phyloP scores from a whole-genome alignment of 495 filamentous ascomycete genomes.

The Amorphotheca resinae region DNA sequence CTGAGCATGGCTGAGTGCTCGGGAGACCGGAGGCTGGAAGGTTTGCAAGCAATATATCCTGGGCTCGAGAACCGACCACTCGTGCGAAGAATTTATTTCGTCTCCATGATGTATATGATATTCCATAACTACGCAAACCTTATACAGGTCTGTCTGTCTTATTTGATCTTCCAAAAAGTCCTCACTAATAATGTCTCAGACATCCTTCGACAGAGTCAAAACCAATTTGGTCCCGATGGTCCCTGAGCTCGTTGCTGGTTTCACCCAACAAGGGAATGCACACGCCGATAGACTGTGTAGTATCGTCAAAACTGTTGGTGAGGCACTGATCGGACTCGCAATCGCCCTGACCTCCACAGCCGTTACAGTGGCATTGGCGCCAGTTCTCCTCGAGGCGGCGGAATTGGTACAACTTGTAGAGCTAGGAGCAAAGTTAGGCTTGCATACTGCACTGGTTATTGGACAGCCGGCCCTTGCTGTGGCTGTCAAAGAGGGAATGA shows the following conservation, averaged over 20 bases:
- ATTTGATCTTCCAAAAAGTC: not conserved
- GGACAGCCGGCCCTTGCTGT: not conserved
- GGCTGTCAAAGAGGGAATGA: not conserved
- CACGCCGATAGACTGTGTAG: not conserved
- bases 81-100: not conserved
- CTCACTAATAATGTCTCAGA: not conserved
- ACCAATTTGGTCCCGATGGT: not conserved
- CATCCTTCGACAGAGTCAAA: not conserved
- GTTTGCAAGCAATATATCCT: not conserved
- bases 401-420: not conserved
- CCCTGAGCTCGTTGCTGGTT: not conserved
- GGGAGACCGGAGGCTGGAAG: not conserved
- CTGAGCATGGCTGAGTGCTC: not conserved
- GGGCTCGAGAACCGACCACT: not conserved
- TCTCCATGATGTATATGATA: not conserved
- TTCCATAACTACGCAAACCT: not conserved
- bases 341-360: not conserved
- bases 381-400: not conserved
- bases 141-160: not conserved
- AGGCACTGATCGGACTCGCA: not conserved
- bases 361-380: not conserved
- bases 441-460: not conserved
- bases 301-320: not conserved
- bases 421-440: not conserved
- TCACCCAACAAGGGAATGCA: not conserved